These are phyloP conservation scores for Trichoderma erinaceum DNA, from an alignment of 495 filamentous ascomycete species.

Conservation along the genomic window DNA sequence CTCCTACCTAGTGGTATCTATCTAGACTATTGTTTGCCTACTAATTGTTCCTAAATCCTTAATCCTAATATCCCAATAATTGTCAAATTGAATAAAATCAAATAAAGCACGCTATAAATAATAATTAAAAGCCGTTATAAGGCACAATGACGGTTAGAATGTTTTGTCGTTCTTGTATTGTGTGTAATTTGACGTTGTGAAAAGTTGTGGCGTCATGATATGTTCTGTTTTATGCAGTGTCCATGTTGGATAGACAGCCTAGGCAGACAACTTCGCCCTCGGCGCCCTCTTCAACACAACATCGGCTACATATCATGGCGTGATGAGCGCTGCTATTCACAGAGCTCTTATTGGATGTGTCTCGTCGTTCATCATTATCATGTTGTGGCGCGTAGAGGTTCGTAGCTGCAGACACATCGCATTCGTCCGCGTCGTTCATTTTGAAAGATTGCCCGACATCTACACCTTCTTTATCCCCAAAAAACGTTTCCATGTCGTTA, in stretches of 20 bases:
- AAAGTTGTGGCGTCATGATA: neutral
- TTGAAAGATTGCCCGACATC: conserved; percentile 12
- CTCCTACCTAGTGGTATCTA: neutral
- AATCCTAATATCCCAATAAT: no score
- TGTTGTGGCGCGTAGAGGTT: neutral
- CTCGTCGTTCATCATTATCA: conserved; percentile 14
- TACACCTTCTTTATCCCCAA: conserved; percentile 4
- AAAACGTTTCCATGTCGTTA: neutral
- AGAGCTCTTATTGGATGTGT: conserved; percentile 23
- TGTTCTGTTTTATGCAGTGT: conserved; percentile 21
- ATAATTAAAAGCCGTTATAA: neutral
- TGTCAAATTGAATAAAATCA: no score
- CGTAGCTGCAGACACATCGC: neutral
- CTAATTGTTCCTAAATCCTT: no score
- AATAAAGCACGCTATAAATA: neutral
- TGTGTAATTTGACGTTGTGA: neutral
- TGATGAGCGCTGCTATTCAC: conserved; percentile 30
- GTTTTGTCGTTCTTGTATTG: neutral
- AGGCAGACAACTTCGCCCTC: conserved; percentile 44
- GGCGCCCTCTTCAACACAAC: conserved; percentile 39
- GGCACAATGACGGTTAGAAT: neutral
- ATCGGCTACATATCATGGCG: conserved; percentile 39
- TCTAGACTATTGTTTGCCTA: neutral
- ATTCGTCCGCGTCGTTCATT: conserved; percentile 15
- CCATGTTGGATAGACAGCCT: conserved; percentile 38